Percentiles rank a stretch among this genome's conserved stretches.
Evolutionary conservation across 2,329 filamentous ascomycete species (phyloP).

Genomic region (Remersonia thermophila): DNA sequence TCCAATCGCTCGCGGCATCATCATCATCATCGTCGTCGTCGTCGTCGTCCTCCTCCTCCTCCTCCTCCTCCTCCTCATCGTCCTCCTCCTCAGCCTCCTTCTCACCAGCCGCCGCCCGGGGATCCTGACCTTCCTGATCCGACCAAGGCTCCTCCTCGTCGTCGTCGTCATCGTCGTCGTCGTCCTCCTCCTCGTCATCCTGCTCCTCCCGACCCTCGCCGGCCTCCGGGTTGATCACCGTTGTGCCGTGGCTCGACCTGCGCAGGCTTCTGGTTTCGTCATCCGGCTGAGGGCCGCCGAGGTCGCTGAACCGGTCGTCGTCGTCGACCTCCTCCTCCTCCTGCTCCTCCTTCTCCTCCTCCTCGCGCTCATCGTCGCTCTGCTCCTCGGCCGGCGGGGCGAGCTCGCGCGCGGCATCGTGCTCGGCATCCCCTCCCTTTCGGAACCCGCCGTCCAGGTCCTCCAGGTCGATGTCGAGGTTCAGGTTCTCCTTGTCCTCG

Average conservation of each 20-base stretch:
- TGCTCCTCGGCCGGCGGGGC: conserved; percentile 1
- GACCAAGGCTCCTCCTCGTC: conserved; percentile 12
- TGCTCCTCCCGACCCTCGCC: conserved; percentile 26
- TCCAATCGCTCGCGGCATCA: conserved; percentile 36
- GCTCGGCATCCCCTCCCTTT: background rate
- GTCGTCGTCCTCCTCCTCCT: conserved; percentile 18
- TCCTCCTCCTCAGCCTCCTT: conserved; percentile 12
- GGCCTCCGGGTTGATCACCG: conserved; percentile 26
- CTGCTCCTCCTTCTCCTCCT: background rate
- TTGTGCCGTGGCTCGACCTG: conserved; percentile 35
- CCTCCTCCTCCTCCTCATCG: no score
- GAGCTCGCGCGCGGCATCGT: background rate
- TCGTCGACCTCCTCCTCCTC: background rate
- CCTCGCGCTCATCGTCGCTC: no score
- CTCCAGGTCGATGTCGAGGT: conserved; percentile 39
- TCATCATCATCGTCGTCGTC: conserved; percentile 22
- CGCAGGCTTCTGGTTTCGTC: conserved; percentile 42
- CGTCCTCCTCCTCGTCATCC: conserved; percentile 23
- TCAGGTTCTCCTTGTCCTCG: conserved; percentile 28
- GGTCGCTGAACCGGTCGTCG: conserved; percentile 6
- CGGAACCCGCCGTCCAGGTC: conserved; percentile 34
- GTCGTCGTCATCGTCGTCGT: conserved; percentile 21
- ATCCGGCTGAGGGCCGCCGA: conserved; percentile 24
- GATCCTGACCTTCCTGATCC: no score
- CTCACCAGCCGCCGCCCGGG: conserved; percentile 27